phyloP scores from a whole-genome alignment of 2,329 filamentous ascomycete genomes.

The Cryphonectria naterciae region DNA sequence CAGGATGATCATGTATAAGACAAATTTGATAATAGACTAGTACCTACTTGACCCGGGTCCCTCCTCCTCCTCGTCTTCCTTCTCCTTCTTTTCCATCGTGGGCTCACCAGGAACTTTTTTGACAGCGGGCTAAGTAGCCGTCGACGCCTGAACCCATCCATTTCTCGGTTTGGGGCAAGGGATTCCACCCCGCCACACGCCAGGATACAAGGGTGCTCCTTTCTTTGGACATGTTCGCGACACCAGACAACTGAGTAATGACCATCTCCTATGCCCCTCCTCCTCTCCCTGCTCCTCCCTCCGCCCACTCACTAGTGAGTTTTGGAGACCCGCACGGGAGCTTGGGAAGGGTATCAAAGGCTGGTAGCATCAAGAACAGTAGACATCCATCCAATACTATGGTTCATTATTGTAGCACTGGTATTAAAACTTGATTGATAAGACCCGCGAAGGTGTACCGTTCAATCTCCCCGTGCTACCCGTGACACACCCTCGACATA shows the following conservation, averaged over 20 bases:
- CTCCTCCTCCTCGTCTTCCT: not conserved
- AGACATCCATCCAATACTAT: not conserved
- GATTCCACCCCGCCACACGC: not conserved
- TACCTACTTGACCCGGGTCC: not conserved
- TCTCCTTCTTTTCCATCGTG: not conserved
- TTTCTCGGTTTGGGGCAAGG: not conserved
- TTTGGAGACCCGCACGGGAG: not conserved
- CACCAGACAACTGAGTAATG: not conserved
- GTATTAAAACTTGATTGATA: not conserved
- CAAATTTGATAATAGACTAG: constrained; percentile 19
- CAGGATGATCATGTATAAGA: constrained; percentile 12
- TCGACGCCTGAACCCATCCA: not conserved
- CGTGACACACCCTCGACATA: not conserved
- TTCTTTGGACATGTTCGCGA: not conserved
- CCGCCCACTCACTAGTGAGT: not conserved
- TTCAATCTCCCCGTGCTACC: not conserved
- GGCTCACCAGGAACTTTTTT: constrained; percentile 13
- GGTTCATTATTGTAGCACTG: not conserved
- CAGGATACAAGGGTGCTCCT: constrained; percentile 3
- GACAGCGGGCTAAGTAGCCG: constrained; percentile 18
- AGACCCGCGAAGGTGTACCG: not conserved
- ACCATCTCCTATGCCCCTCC: too few species aligned
- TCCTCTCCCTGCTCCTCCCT: not conserved
- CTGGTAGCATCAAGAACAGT: not conserved
- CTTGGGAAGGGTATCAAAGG: not conserved